phyloP scores from a whole-genome alignment of 2,329 filamentous ascomycete species.

The Penicillium sp. region DNA sequence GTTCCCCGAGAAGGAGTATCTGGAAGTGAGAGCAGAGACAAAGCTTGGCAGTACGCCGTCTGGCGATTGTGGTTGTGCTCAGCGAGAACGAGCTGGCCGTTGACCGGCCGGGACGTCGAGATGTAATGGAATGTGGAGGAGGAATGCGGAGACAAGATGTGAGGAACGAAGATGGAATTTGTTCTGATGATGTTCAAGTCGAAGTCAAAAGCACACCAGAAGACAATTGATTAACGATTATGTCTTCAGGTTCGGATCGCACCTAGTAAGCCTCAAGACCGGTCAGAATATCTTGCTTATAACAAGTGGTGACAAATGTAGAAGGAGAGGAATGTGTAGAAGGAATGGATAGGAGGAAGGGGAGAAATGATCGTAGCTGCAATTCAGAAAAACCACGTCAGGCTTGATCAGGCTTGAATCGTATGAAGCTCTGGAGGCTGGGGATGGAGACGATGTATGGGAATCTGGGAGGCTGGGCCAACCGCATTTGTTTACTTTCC shows the following conservation, averaged over 20 bases:
- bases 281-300: slow-evolving; percentile 25
- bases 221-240: slow-evolving; percentile 6
- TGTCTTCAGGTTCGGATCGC: slow-evolving; percentile 17
- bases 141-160: slow-evolving; percentile 16
- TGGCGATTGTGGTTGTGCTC: slow-evolving; percentile 1
- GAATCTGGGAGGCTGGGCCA: slow-evolving; percentile 42
- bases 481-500: slow-evolving; percentile 39
- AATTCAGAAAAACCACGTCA: slow-evolving; percentile 24
- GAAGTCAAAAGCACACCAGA: slow-evolving; percentile 1
- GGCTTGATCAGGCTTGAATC: slow-evolving; percentile 12
- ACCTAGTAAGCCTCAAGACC: slow-evolving; percentile 20
- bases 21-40: slow-evolving; percentile 5
- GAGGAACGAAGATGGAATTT: slow-evolving; percentile 6
- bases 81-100: not conserved
- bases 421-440: slow-evolving; percentile 33
- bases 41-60: not conserved
- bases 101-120: slow-evolving; percentile 8
- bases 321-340: slow-evolving; percentile 27
- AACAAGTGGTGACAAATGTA: slow-evolving; percentile 12
- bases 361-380: slow-evolving; percentile 36
- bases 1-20: slow-evolving; percentile 38
- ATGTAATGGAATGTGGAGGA: slow-evolving; percentile 30
- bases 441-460: slow-evolving; percentile 26
- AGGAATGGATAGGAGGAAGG: slow-evolving; percentile 26
- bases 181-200: slow-evolving; percentile 4